Percentiles rank a stretch among this genome's conserved stretches.
These are phyloP conservation scores for Leishmania guyanensis DNA, from an alignment of 208 protist species.

Conservation along the genomic window DNA sequence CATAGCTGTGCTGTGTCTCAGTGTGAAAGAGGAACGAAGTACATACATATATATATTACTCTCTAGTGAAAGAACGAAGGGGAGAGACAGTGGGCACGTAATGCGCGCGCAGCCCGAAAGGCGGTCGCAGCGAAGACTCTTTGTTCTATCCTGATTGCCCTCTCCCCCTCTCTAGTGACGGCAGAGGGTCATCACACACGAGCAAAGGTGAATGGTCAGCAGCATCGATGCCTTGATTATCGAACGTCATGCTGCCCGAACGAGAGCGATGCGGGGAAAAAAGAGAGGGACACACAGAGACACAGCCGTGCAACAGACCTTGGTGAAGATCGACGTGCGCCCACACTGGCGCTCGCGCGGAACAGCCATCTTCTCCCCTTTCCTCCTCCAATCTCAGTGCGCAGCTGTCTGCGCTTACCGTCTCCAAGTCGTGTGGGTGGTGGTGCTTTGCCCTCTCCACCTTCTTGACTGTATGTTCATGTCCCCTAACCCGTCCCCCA, in stretches of 20 bases:
- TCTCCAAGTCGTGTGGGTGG: not conserved
- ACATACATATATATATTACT: not conserved
- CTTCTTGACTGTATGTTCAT: not conserved
- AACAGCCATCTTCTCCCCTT: not conserved
- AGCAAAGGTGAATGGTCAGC: not conserved
- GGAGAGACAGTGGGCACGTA: not conserved
- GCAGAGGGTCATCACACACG: not conserved
- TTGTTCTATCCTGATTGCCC: conserved; percentile 5
- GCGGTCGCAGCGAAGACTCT: not conserved
- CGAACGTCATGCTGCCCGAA: not conserved
- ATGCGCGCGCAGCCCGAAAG: not conserved
- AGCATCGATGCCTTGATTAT: not conserved
- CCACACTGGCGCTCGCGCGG: not conserved
- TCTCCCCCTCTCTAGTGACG: not conserved
- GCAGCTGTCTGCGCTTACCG: not conserved
- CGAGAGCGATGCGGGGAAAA: not conserved
- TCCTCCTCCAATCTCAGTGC: conserved; percentile 1
- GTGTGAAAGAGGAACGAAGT: not conserved
- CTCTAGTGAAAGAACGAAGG: not conserved
- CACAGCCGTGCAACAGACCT: not conserved
- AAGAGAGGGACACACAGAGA: not conserved
- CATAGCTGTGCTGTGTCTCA: not conserved
- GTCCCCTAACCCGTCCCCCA: not conserved
- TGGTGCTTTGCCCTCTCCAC: not conserved
- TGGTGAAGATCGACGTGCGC: not conserved